phyloP scores from a whole-genome alignment of 2,329 filamentous ascomycete species.

The Coniochaeta sp. region DNA sequence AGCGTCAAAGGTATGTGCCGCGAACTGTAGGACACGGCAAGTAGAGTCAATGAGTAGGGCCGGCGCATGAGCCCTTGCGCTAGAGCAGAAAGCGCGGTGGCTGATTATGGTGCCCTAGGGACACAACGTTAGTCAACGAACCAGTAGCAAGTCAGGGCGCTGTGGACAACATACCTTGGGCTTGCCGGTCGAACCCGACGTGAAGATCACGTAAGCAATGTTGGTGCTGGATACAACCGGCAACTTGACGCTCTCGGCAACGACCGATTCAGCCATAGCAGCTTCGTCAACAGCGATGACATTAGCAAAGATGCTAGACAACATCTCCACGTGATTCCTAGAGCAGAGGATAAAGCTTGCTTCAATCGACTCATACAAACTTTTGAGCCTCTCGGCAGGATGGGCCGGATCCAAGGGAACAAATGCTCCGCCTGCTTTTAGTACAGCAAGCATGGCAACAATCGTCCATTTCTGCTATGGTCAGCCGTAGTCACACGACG shows the following conservation, averaged over 20 bases:
- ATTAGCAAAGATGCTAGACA: constrained; percentile 7
- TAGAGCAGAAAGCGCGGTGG: constrained; percentile 15
- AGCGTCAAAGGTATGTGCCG: constrained; percentile 16
- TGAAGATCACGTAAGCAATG: constrained; percentile 17
- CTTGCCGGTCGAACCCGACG: constrained; percentile 15
- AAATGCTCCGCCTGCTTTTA: constrained; percentile 2
- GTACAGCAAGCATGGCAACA: constrained; percentile 4
- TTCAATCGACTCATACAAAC: constrained; percentile 12
- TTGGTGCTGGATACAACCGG: constrained; percentile 5
- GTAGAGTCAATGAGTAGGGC: constrained; percentile 10
- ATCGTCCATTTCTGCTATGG: constrained; percentile 1
- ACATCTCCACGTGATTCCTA: constrained; percentile 4
- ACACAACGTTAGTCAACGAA: background rate
- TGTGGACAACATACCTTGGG: constrained; percentile 10
- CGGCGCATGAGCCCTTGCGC: constrained; percentile 12
- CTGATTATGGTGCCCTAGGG: constrained; percentile 12
- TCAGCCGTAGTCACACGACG: background rate
- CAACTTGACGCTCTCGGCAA: background rate
- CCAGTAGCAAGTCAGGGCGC: background rate
- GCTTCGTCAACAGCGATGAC: constrained; percentile 4
- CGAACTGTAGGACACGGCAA: constrained; percentile 12
- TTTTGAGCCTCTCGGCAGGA: constrained; percentile 4
- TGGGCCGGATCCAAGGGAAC: constrained; percentile 4
- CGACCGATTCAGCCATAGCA: background rate
- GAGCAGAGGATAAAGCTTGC: constrained; percentile 13